A percentile compares a stretch with the other conserved stretches of the same genome.
phyloP scores from a whole-genome alignment of 257 asterid species.

The Scutellaria baicalensis region DNA sequence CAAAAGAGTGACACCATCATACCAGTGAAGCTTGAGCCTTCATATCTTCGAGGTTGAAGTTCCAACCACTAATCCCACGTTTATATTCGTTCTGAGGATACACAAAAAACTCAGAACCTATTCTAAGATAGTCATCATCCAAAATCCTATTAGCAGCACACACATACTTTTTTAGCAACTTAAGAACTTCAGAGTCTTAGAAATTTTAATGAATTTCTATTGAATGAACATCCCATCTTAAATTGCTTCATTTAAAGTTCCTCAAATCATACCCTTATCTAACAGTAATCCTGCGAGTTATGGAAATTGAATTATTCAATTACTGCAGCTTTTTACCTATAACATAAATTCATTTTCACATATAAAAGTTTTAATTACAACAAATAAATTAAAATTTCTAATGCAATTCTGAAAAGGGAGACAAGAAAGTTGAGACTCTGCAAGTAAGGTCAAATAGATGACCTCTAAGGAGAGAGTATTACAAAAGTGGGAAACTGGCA shows the following conservation, averaged over 20 bases:
- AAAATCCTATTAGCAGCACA: neutral
- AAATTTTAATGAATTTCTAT: neutral
- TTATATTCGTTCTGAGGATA: constrained; percentile 64
- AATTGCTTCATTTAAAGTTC: neutral
- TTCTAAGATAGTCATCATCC: neutral
- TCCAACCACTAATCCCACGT: constrained; percentile 81
- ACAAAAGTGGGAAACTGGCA: neutral
- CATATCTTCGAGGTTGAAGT: constrained; percentile 72
- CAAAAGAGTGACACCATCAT: constrained; percentile 11
- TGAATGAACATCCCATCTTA: neutral
- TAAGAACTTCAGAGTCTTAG: neutral
- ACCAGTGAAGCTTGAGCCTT: constrained; percentile 87
- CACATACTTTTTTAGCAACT: neutral
- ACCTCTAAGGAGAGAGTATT: neutral
- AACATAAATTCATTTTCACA: neutral
- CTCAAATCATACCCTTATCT: neutral
- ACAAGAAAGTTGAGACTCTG: neutral
- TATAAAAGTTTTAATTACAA: neutral
- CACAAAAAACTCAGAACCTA: constrained; percentile 10
- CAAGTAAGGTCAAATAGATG: neutral
- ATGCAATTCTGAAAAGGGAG: too few species aligned
- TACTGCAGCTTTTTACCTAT: neutral
- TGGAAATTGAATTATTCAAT: neutral
- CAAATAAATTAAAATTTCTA: neutral
- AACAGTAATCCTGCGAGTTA: neutral